These are phyloP conservation scores for Nemania serpens DNA, from an alignment of 2,329 filamentous ascomycete genomes.

Conservation along the genomic window DNA sequence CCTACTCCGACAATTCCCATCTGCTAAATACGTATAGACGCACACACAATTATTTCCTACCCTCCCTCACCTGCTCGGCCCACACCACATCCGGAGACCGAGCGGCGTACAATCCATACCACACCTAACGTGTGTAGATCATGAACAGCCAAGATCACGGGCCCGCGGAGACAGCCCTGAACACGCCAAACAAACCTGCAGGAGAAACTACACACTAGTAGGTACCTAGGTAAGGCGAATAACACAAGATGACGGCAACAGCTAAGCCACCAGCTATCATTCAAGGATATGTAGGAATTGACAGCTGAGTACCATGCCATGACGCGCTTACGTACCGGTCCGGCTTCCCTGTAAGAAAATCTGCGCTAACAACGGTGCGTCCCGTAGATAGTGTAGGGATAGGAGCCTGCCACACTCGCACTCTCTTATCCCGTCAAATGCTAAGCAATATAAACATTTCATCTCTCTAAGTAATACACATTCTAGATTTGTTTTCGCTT, in stretches of 20 bases:
- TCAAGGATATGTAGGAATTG: too few relatives aligned
- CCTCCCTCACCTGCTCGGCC: background rate
- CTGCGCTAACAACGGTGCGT: slow-evolving; percentile 20
- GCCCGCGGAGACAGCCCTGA: too few relatives aligned
- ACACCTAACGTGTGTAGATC: background rate
- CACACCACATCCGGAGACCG: slow-evolving; percentile 18
- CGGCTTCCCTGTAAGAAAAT: background rate
- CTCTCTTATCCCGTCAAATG: background rate
- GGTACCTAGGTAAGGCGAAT: background rate
- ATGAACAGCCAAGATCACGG: background rate
- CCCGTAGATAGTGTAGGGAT: slow-evolving; percentile 1
- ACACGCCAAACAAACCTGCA: too few relatives aligned
- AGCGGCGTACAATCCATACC: background rate
- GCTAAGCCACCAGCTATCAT: too few relatives aligned
- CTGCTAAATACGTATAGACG: background rate
- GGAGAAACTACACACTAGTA: background rate
- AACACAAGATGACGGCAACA: background rate
- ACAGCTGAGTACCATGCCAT: too few relatives aligned
- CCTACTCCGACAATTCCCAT: background rate
- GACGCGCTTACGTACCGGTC: too few relatives aligned
- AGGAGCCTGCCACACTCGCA: too few relatives aligned
- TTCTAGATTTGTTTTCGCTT: too few relatives aligned
- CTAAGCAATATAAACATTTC: too few relatives aligned
- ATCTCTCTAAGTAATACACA: too few relatives aligned
- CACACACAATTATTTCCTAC: background rate